A percentile compares a stretch with the other conserved stretches of the same genome.
Evolutionary conservation across 225 moss, liverwort and hornwort genomes (phyloP).

Genomic region (Lunularia cruciata): DNA sequence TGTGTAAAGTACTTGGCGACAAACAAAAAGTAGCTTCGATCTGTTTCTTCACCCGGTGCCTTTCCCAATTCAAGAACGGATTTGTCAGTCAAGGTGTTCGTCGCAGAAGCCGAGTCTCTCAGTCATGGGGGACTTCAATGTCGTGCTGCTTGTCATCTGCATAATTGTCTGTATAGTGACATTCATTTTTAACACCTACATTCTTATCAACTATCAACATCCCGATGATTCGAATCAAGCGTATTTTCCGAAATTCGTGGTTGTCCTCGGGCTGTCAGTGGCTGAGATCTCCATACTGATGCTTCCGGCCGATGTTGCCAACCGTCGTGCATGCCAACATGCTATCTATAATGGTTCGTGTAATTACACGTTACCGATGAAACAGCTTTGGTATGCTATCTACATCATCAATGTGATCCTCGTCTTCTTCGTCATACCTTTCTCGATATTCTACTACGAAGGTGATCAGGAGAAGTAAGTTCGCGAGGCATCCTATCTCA

Average conservation of each 20-base stretch:
- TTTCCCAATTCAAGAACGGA: too few relatives aligned
- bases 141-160: slow-evolving; percentile 69
- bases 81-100: neutral
- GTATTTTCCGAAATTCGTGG: slow-evolving; percentile 79
- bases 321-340: slow-evolving; percentile 67
- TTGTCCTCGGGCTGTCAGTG: slow-evolving; percentile 79
- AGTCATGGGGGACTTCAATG: slow-evolving; percentile 68
- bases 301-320: slow-evolving; percentile 93
- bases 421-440: slow-evolving; percentile 75
- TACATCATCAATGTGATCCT: slow-evolving; percentile 71
- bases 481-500: too few relatives aligned
- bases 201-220: slow-evolving; percentile 87
- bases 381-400: slow-evolving; percentile 85
- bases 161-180: slow-evolving; percentile 70
- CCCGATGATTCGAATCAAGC: slow-evolving; percentile 92
- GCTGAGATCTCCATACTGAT: slow-evolving; percentile 87
- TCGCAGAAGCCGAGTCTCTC: neutral
- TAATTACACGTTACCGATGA: slow-evolving; percentile 88
- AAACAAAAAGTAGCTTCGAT: neutral
- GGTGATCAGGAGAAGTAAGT: slow-evolving; percentile 90
- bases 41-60: neutral
- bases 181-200: slow-evolving; percentile 69
- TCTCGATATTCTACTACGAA: slow-evolving; percentile 88
- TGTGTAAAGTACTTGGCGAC: neutral
- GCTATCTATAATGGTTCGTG: slow-evolving; percentile 74